A percentile compares a stretch with the other conserved stretches of the same genome.
phyloP scores from a whole-genome alignment of 345 rosid genomes.

The Brassica juncea region DNA sequence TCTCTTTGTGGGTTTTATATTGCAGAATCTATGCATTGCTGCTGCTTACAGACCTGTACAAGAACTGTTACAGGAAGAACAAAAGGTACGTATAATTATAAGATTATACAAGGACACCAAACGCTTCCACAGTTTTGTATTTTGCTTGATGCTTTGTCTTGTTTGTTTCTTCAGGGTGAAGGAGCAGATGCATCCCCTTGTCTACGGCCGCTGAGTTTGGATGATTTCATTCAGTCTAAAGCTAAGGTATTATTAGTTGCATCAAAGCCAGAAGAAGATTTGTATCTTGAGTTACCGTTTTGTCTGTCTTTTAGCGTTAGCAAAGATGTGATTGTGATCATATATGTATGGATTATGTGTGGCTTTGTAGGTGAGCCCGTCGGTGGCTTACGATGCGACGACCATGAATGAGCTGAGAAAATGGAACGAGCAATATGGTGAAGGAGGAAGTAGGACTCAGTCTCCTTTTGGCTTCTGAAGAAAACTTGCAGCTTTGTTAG shows the following conservation, averaged over 20 bases:
- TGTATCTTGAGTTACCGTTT: not conserved
- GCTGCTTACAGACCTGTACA: constrained; percentile 98
- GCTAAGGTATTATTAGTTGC: constrained; percentile 61
- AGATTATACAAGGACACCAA: constrained; percentile 5
- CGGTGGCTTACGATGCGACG: constrained; percentile 78
- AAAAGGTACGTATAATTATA: constrained; percentile 44
- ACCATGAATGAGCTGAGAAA: constrained; percentile 96
- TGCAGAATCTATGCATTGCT: constrained; percentile 90
- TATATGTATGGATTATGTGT: constrained; percentile 1
- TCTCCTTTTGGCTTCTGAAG: constrained; percentile 79
- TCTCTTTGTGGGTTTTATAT: constrained; percentile 25
- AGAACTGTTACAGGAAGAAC: constrained; percentile 81
- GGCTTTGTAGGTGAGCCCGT: constrained; percentile 76
- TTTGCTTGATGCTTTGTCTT: not conserved
- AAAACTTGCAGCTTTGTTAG: constrained; percentile 7
- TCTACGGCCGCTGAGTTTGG: constrained; percentile 68
- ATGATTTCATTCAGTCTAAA: constrained; percentile 78
- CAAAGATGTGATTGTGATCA: constrained; percentile 23
- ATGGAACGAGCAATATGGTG: constrained; percentile 98
- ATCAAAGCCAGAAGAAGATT: not conserved
- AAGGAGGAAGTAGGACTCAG: constrained; percentile 84
- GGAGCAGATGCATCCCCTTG: constrained; percentile 41
- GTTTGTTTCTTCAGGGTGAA: constrained; percentile 45
- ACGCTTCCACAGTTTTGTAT: not conserved
- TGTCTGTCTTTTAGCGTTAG: not conserved